A percentile compares a stretch with the other conserved stretches of the same genome.
phyloP scores from a whole-genome alignment of 2,329 filamentous ascomycete genomes.

The Diaporthe citrichinensis region DNA sequence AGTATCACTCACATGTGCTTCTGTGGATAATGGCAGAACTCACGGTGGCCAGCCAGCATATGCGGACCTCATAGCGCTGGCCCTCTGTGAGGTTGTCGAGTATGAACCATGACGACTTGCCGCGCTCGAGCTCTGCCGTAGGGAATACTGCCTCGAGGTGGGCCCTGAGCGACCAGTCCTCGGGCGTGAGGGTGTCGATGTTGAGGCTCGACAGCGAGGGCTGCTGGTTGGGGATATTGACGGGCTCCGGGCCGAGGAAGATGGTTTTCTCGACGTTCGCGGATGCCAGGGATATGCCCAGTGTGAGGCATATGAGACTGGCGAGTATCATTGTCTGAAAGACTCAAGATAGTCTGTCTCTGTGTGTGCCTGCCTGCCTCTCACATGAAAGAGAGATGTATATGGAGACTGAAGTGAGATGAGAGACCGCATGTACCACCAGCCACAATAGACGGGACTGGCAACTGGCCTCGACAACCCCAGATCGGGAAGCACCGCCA shows the following conservation, averaged over 20 bases:
- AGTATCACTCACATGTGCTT: not conserved
- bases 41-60: slow-evolving; percentile 96
- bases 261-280: slow-evolving; percentile 95
- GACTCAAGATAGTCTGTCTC: slow-evolving; percentile 4
- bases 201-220: slow-evolving; percentile 72
- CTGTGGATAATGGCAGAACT: slow-evolving; percentile 52
- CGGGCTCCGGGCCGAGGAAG: slow-evolving; percentile 79
- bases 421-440: not conserved
- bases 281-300: slow-evolving; percentile 44
- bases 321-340: not conserved
- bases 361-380: not conserved
- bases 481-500: not conserved
- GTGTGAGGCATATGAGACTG: slow-evolving; percentile 39
- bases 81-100: slow-evolving; percentile 78
- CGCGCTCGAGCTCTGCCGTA: slow-evolving; percentile 63
- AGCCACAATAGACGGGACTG: slow-evolving; percentile 9
- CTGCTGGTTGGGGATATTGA: slow-evolving; percentile 68
- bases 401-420: not conserved
- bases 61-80: slow-evolving; percentile 88
- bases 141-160: slow-evolving; percentile 79
- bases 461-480: not conserved
- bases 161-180: slow-evolving; percentile 69
- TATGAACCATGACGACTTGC: slow-evolving; percentile 82
- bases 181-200: slow-evolving; percentile 75
- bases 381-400: slow-evolving; percentile 12